phyloP scores from a whole-genome alignment of 2,329 filamentous ascomycete genomes.

The Pezicula radicicola region DNA sequence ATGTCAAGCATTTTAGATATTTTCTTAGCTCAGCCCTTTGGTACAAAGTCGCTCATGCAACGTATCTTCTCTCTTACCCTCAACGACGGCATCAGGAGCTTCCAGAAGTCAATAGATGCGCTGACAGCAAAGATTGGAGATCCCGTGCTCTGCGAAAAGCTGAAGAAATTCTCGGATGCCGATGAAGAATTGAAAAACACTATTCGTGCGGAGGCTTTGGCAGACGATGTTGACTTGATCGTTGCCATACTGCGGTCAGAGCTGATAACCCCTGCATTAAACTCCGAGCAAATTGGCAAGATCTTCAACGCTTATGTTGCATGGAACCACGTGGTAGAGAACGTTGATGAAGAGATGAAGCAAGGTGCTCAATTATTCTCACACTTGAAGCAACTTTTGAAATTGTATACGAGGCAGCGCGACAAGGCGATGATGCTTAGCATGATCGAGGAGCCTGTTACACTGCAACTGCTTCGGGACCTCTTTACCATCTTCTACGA shows the following conservation, averaged over 20 bases:
- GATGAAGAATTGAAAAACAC: slow-evolving; percentile 71
- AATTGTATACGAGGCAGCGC: slow-evolving; percentile 83
- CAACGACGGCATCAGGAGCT: slow-evolving; percentile 82
- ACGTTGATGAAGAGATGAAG: slow-evolving; percentile 82
- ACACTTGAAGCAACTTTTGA: slow-evolving; percentile 89
- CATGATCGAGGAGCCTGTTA: slow-evolving; percentile 95
- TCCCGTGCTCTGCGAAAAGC: slow-evolving; percentile 71
- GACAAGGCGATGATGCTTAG: slow-evolving; percentile 98
- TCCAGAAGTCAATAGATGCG: slow-evolving; percentile 83
- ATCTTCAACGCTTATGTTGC: slow-evolving; percentile 95
- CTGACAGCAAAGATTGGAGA: slow-evolving; percentile 79
- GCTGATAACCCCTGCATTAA: slow-evolving; percentile 67
- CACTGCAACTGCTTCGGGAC: slow-evolving; percentile 91
- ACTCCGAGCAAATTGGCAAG: slow-evolving; percentile 71
- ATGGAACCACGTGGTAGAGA: slow-evolving; percentile 92
- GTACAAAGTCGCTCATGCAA: slow-evolving; percentile 84
- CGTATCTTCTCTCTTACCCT: slow-evolving; percentile 91
- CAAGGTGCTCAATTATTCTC: slow-evolving; percentile 91
- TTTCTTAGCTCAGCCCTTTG: slow-evolving; percentile 93
- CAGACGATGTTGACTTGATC: slow-evolving; percentile 78
- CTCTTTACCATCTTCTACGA: slow-evolving; percentile 99
- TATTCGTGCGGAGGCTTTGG: slow-evolving; percentile 70
- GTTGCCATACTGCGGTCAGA: slow-evolving; percentile 83
- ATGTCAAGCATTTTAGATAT: slow-evolving; percentile 96
- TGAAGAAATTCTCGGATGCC: slow-evolving; percentile 74